These are phyloP conservation scores for Pisolithus microcarpus DNA, from an alignment of 768 basidiomycete species.

Conservation along the genomic window DNA sequence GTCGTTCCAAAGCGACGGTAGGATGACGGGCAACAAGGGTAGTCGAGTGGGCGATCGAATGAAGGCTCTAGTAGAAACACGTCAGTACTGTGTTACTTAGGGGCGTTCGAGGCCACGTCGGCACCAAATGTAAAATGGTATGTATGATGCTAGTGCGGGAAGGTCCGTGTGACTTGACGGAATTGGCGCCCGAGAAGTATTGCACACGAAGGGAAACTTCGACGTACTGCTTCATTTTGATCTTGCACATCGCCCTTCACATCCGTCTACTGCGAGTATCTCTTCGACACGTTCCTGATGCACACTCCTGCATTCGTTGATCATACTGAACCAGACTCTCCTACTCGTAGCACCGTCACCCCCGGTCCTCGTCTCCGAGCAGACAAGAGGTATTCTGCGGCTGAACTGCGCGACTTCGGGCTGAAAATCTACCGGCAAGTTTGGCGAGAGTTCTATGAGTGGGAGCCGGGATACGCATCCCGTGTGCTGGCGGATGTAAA, in stretches of 20 bases:
- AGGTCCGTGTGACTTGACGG: no score
- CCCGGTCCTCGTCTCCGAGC: background rate
- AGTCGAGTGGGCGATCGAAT: no score
- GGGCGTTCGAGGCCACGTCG: no score
- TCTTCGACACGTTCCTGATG: background rate
- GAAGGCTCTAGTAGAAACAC: no score
- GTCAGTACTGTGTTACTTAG: no score
- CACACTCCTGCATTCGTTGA: constrained; percentile 10
- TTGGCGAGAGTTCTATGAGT: constrained; percentile 43
- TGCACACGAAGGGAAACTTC: no score
- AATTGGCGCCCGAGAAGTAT: no score
- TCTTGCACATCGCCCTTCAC: background rate
- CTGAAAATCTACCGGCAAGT: constrained; percentile 27
- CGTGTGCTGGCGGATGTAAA: constrained; percentile 17
- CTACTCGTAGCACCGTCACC: background rate
- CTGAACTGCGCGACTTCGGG: constrained; percentile 19
- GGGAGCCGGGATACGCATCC: constrained; percentile 32
- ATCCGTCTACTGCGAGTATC: background rate
- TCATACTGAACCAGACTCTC: constrained; percentile 17
- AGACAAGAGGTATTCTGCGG: background rate
- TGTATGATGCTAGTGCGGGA: no score
- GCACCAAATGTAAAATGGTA: no score
- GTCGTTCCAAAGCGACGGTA: no score
- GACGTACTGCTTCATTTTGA: no score
- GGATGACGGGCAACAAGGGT: no score